These are phyloP conservation scores for Elongisporangium undulatum DNA, from an alignment of 352 stramenopile species.

Conservation along the genomic window DNA sequence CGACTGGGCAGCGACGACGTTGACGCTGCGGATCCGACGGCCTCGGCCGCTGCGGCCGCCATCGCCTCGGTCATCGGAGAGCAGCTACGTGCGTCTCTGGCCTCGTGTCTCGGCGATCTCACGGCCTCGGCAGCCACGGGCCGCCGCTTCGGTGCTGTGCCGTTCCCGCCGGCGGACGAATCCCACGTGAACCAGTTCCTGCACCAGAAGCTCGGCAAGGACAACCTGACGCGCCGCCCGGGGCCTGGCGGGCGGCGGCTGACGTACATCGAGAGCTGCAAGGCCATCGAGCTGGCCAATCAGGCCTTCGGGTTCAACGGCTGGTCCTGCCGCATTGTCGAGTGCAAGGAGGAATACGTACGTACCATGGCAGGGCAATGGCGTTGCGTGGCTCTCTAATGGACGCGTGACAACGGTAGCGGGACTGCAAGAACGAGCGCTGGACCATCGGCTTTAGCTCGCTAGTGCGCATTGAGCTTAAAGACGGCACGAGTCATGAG, in stretches of 20 bases:
- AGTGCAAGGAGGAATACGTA: slow-evolving; percentile 87
- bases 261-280: slow-evolving; percentile 88
- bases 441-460: slow-evolving; percentile 79
- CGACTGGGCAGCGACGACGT: slow-evolving; percentile 17
- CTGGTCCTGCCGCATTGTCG: slow-evolving; percentile 79
- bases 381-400: not conserved
- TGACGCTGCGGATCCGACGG: slow-evolving; percentile 10
- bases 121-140: not conserved
- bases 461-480: slow-evolving; percentile 80
- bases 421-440: slow-evolving; percentile 14
- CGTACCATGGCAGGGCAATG: slow-evolving; percentile 6
- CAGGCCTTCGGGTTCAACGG: slow-evolving; percentile 87
- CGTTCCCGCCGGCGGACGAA: slow-evolving; percentile 47
- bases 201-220: slow-evolving; percentile 79
- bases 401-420: not conserved
- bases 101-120: not conserved
- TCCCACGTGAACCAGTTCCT: slow-evolving; percentile 63
- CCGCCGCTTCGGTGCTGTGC: slow-evolving; percentile 51
- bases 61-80: not conserved
- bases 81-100: not conserved
- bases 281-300: slow-evolving; percentile 86
- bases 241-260: slow-evolving; percentile 68
- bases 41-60: not conserved
- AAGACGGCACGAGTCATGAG: slow-evolving; percentile 80
- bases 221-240: slow-evolving; percentile 57